Percentiles rank a stretch among this genome's conserved stretches.
These are phyloP conservation scores for Paxillus ammoniavirescens DNA, from an alignment of 768 basidiomycete species.

Conservation along the genomic window DNA sequence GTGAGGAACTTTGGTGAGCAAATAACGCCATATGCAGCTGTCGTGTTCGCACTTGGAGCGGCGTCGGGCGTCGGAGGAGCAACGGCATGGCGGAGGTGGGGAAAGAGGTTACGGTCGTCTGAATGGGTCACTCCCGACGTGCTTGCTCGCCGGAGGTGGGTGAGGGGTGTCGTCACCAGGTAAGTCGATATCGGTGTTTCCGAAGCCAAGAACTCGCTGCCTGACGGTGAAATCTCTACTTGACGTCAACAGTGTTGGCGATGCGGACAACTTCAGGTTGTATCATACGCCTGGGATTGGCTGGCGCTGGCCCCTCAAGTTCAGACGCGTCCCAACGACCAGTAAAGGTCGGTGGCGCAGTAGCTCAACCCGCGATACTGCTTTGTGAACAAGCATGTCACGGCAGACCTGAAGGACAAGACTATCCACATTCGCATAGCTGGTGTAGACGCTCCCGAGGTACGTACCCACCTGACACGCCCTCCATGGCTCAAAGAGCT, in stretches of 20 bases:
- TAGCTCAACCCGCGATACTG: neutral
- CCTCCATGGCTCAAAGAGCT: neutral
- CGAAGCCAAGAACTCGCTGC: neutral
- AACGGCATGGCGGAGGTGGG: conserved; percentile 48
- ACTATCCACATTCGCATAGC: conserved; percentile 88
- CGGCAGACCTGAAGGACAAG: conserved; percentile 67
- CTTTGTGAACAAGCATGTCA: neutral
- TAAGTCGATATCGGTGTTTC: conserved; percentile 28
- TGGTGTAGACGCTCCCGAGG: conserved; percentile 93
- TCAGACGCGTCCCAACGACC: conserved; percentile 58
- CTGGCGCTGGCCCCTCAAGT: conserved; percentile 71
- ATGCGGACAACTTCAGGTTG: conserved; percentile 81
- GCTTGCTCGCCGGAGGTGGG: conserved; percentile 57
- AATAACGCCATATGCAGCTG: too few species aligned
- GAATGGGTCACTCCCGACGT: conserved; percentile 71
- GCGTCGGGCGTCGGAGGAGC: conserved; percentile 8
- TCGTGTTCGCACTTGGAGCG: conserved; percentile 16
- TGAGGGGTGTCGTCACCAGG: conserved; percentile 83
- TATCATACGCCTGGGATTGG: conserved; percentile 83
- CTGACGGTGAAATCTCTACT: neutral
- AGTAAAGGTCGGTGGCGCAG: conserved; percentile 46
- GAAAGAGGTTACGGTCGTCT: conserved; percentile 57
- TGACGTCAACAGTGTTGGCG: conserved; percentile 60
- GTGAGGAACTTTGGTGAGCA: too few species aligned
- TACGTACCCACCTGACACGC: conserved; percentile 22